Evolutionary conservation across 2,329 filamentous ascomycete species (phyloP), one percentile per base, ranked within the genome.

Genomic region (Sporothrix pallida): DNA sequence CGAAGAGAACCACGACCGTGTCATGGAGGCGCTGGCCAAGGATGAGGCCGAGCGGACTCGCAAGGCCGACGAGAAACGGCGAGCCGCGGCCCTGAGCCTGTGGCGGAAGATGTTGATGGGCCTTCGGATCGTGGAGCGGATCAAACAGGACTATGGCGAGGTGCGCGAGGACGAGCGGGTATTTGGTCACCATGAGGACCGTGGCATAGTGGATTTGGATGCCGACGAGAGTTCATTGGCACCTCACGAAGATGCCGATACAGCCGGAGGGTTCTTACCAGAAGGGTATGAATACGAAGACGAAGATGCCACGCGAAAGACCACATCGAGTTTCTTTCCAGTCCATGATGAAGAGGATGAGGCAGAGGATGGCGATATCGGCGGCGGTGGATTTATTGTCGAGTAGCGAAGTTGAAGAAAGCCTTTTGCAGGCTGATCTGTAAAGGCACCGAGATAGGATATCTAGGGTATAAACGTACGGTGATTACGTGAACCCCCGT

Each of bases 101-200:
- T 99, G 96, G 96, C 89, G 93, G 73, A 97, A 93, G 81, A 93
- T 98, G 77, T 82, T 97, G 15, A 93, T 95, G 86, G 95, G 95
- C 0, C 80, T 98, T 82, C 87, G 94, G 2, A 96, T 98, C 73
- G 87, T 93, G 23, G 88, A 96, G 80, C 87, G 94, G 68, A 91
- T 97, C 56, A 86, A 86, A 56, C 87, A 90, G 72, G 93, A 97
- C 75, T 97, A 97, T 80, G 93, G 92, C 0, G 87, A 90, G 52
- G 83, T 88, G 3, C 83, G 85, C 60, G 86, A 87, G 10, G 82
- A 82, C 37, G 82, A 85, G 3, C 67, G 73, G 7, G 74, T 88
- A 0, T 84, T 89, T 75, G 89, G 88, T 42, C 86, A 84, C 71
- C 81, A 80, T 20, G 62, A 46, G 13, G 70, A 72, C 9, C 37